phyloP scores from a whole-genome alignment of 257 asterid species.

The Solanum infundibuliforme region DNA sequence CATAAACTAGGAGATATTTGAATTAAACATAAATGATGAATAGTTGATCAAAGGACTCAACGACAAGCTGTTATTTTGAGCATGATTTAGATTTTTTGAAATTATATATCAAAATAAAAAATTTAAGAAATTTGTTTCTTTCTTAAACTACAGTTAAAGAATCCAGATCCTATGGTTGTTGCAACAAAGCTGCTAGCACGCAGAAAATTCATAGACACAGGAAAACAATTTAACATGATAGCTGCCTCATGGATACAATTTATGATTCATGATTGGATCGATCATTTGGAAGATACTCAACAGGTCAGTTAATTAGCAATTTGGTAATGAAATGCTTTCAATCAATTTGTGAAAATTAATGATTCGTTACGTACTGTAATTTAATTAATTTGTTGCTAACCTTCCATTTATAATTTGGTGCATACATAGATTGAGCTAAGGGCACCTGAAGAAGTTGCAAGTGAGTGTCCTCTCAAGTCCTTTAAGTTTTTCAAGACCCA shows the following conservation, averaged over 20 bases:
- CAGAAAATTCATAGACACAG: conserved; percentile 18
- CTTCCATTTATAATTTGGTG: too few relatives aligned
- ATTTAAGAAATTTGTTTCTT: background rate
- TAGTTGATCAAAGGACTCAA: too few relatives aligned
- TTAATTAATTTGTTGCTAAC: background rate
- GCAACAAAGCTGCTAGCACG: background rate
- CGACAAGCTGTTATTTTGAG: background rate
- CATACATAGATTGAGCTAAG: conserved; percentile 20
- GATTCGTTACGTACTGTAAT: background rate
- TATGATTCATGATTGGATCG: conserved; percentile 70
- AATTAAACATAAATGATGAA: background rate
- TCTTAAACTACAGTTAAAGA: conserved; percentile 13
- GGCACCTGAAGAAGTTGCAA: conserved; percentile 42
- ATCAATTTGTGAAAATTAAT: background rate
- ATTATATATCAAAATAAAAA: too few relatives aligned
- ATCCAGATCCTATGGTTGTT: conserved; percentile 6
- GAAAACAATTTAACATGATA: conserved; percentile 55
- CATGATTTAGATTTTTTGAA: too few relatives aligned
- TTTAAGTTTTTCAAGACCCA: conserved; percentile 43
- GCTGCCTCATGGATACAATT: conserved; percentile 74
- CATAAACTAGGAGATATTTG: too few relatives aligned
- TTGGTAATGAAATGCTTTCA: background rate
- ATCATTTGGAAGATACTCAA: conserved; percentile 40
- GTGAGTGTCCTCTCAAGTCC: conserved; percentile 47
- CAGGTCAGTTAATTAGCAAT: conserved; percentile 17